Evolutionary conservation across 768 basidiomycete species (phyloP), one percentile per base, ranked within the genome.

Genomic region (Baorangia bicolor): DNA sequence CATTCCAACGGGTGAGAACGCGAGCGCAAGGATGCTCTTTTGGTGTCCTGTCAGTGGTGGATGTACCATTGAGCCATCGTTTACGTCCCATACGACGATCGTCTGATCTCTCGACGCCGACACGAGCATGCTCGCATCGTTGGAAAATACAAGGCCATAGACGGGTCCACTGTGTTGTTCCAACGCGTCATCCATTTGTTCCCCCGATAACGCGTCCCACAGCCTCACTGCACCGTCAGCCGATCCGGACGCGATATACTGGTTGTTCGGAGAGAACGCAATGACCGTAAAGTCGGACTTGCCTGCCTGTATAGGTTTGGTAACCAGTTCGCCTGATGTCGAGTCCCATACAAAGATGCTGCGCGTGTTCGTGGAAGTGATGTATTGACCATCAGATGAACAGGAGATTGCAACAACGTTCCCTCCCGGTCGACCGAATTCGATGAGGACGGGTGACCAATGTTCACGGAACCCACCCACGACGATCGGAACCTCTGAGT

Each of bases 371-470:
- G 69, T 58, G 8, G 69, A 71, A 13, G 68, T 64, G 28, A 71
- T 66, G 28, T 69, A 65, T 25, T 45, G 65, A 4, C 71, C 71
- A 25, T 71, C 68, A 2, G 54, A 20, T 1, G 71, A 71, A 46
- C 65, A 64, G 11, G 71, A 58, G 25, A 71, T 52, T 0, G 65
- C 56, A 5, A 40, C 30, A 2, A 69, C 55, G 16, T 49, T 49
- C 21, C 37, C 51, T 25, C 63, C 65, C 0, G 55, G 56, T 13
- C 38, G 50, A 47, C 58, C 54, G 34, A 71, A 69, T 34, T 71
- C 69, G 14, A 57, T 69, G 20, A 73, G 70, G 27, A 71, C 57
- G 6, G 70, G 71, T 3, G 70, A 58, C 70, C 70, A 71, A 23
- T 59, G 60, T 37, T 69, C 62, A 6, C 68, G 71, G 39, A 66